Base-by-base conservation (phyloP, 495 filamentous ascomycete genomes). In the Penicillium robsamsonii region DNA sequence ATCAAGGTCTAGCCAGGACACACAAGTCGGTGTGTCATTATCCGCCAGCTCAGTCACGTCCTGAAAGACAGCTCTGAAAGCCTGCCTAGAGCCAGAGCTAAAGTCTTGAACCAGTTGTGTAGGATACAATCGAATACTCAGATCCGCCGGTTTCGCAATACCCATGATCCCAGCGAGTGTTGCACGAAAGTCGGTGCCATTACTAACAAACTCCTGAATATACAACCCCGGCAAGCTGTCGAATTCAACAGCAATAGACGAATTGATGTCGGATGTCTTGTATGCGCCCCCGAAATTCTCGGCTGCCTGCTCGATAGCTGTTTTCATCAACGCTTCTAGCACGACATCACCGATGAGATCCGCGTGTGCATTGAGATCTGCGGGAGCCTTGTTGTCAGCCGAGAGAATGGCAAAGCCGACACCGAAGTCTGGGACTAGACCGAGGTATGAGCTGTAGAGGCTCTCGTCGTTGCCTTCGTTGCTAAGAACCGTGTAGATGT, bases 401-500 rank as follows among this genome's bases (percentile, higher is more conserved):
- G 70, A 66, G 3, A 83, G 64, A 29, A 83, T 64, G 10, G 70
- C 69, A 40, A 77, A 79, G 55, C 79, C 78, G 20, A 83, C 62
- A 52, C 70, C 75, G 53, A 75, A 81, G 64, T 82, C 79, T 0
- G 80, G 79, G 20, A 79, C 63, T 1, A 83, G 63, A 2, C 67
- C 73, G 6, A 83, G 33, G 13, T 75, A 57, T 37, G 73, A 70
- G 60, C 76, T 74, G 62, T 83, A 84, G 11, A 33, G 30, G 11
- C 30, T 33, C 30, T 33, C 11, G 30, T 3, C 30, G 1, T 62
- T 53, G 43, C 59, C 62, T 24, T 61, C 55, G 46, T 78, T 77
- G 30, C 80, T 80, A 40, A 63, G 56, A 40, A 79, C 74, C 27
- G 74, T 81, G 67, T 82, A 83, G 30, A 80, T 62, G 30, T 83